Evolutionary conservation across 345 rosid genomes (phyloP).

Genomic region (Noccaea caerulescens): DNA sequence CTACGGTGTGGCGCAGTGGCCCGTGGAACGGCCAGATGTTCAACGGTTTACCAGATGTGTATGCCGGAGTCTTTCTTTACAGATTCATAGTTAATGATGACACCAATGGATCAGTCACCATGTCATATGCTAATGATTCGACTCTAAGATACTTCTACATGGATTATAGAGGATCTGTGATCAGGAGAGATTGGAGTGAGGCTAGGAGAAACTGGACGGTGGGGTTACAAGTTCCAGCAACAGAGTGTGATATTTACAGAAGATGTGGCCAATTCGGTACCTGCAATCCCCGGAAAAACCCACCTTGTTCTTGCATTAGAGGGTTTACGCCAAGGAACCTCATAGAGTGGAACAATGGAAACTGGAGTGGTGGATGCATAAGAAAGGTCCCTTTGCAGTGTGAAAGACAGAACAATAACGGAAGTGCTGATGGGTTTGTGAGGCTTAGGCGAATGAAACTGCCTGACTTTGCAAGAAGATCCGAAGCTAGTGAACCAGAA

Average conservation of each 20-base stretch:
- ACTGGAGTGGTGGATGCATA: conserved; percentile 57
- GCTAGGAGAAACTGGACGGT: no score
- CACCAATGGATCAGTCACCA: no score
- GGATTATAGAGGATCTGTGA: no score
- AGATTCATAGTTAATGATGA: no score
- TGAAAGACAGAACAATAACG: conserved; percentile 30
- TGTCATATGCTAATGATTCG: no score
- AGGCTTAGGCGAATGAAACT: conserved; percentile 44
- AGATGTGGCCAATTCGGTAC: conserved; percentile 55
- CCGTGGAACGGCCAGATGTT: conserved; percentile 59
- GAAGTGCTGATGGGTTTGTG: conserved; percentile 48
- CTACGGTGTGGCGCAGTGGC: conserved; percentile 57
- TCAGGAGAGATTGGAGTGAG: no score
- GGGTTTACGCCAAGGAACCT: conserved; percentile 57
- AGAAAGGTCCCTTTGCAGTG: conserved; percentile 49
- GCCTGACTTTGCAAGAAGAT: conserved; percentile 49
- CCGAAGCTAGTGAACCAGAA: conserved; percentile 36
- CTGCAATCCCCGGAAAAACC: conserved; percentile 38
- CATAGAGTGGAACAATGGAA: conserved; percentile 50
- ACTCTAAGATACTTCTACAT: no score
- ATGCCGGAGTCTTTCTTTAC: conserved; percentile 5
- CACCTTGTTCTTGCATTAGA: conserved; percentile 55
- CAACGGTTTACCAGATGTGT: conserved; percentile 39
- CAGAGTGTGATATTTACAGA: conserved; percentile 49
- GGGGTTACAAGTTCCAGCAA: not conserved